These are phyloP conservation scores for Aspergillus haitiensis DNA, from an alignment of 495 filamentous ascomycete genomes.

Conservation along the genomic window DNA sequence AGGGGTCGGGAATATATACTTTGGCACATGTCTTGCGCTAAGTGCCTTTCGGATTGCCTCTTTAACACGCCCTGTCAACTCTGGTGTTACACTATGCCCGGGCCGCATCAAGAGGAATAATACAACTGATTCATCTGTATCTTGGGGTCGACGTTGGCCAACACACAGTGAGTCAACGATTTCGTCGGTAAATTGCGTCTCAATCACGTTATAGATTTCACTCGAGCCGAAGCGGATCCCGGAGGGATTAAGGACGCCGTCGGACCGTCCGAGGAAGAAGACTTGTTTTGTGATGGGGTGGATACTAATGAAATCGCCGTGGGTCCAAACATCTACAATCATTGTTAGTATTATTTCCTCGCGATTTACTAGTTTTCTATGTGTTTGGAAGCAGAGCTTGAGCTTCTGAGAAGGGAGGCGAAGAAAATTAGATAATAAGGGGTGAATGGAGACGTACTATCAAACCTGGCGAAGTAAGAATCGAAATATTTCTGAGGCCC, in stretches of 20 bases:
- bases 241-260: conserved; percentile 76
- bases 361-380: background rate
- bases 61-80: conserved; percentile 62
- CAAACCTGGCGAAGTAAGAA: conserved; percentile 70
- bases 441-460: conserved; percentile 11
- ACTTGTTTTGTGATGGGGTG: conserved; percentile 67
- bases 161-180: conserved; percentile 72
- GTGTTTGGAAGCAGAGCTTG: background rate
- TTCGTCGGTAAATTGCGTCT: conserved; percentile 59
- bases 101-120: conserved; percentile 71
- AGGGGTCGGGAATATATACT: conserved; percentile 73
- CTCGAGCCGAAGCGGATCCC: conserved; percentile 77
- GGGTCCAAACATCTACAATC: conserved; percentile 65
- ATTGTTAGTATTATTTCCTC: background rate
- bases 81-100: conserved; percentile 52
- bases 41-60: conserved; percentile 60
- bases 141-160: conserved; percentile 66
- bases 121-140: conserved; percentile 72
- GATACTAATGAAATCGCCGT: conserved; percentile 73
- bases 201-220: conserved; percentile 75
- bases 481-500: conserved; percentile 59
- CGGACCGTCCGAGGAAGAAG: conserved; percentile 69
- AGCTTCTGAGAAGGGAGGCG: background rate
- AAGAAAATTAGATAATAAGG: background rate
- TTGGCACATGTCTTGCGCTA: conserved; percentile 73